phyloP scores from a whole-genome alignment of 139 green algal species.

The Parachlorella kessleri region DNA sequence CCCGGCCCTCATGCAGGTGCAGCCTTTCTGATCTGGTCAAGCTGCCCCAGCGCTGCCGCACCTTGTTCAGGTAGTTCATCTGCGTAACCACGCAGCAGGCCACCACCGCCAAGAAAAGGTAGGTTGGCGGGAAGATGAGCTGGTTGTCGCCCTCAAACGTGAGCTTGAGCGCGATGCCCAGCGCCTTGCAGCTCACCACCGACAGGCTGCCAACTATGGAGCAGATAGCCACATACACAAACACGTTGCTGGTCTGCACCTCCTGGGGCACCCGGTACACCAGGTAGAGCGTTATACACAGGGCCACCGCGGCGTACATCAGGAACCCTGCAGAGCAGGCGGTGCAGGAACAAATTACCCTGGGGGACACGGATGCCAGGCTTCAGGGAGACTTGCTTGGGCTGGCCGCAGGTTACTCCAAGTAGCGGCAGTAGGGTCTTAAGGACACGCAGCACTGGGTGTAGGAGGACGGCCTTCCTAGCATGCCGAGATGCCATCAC shows the following conservation, averaged over 20 bases:
- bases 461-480: no score
- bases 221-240: constrained; percentile 97
- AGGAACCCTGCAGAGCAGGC: constrained; percentile 77
- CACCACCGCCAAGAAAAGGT: constrained; percentile 80
- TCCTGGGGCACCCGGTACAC: constrained; percentile 62
- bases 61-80: constrained; percentile 40
- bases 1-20: no score
- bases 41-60: no score
- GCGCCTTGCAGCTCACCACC: constrained; percentile 95
- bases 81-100: constrained; percentile 85
- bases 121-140: constrained; percentile 71
- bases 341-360: no score
- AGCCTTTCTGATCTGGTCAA: no score
- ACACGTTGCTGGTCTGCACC: constrained; percentile 77
- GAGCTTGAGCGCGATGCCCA: constrained; percentile 96
- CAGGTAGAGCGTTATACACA: constrained; percentile 65
- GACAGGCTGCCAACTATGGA: constrained; percentile 91
- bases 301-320: constrained; percentile 68
- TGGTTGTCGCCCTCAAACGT: constrained; percentile 95
- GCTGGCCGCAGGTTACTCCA: no score
- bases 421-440: no score
- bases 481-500: no score
- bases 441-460: no score
- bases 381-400: no score
- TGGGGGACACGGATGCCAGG: no score